Conservation (phyloP, 2,329 filamentous ascomycete species). For the Verticillium isaacii region DNA sequence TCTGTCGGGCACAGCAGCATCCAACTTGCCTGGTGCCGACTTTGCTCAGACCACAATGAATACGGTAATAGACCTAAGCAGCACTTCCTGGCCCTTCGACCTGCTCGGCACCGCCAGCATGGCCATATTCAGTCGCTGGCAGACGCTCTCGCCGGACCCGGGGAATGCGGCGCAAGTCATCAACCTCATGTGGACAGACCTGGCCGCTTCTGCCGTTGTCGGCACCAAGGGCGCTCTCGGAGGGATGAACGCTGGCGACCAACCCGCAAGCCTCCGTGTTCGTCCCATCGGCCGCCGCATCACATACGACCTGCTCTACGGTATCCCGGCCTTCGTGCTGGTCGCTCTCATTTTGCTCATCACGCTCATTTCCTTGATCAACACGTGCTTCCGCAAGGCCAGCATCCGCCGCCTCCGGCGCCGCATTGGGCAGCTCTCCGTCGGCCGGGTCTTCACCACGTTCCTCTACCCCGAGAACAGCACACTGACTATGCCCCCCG, state of each 20-base stretch:
- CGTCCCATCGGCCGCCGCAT: conserved; percentile 21
- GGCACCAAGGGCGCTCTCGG: conserved; percentile 25
- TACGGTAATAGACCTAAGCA: conserved; percentile 11
- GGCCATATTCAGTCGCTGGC: conserved; percentile 35
- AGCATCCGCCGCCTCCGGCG: conserved; percentile 3
- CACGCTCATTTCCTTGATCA: not conserved
- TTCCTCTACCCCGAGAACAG: conserved; percentile 12
- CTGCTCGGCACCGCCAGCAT: conserved; percentile 20
- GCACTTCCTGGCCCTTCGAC: conserved; percentile 5
- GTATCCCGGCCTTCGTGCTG: conserved; percentile 24
- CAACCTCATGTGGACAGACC: conserved; percentile 40
- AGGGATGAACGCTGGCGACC: conserved; percentile 11
- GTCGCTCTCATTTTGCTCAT: not conserved
- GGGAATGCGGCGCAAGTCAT: conserved; percentile 26
- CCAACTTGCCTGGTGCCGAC: conserved; percentile 26
- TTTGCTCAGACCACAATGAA: conserved; percentile 22
- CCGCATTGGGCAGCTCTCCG: conserved; percentile 13
- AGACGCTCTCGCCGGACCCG: conserved; percentile 23
- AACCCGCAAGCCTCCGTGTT: conserved; percentile 14
- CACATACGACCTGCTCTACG: conserved; percentile 25
- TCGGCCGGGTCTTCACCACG: conserved; percentile 12
- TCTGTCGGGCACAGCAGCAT: not conserved
- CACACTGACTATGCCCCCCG: conserved; percentile 9
- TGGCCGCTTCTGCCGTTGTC: conserved; percentile 34
- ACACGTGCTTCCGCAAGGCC: not conserved